Percentiles rank a stretch among this genome's conserved stretches.
phyloP scores from a whole-genome alignment of 1,284 basidiomycete species.

The Jaminaea rosea region DNA sequence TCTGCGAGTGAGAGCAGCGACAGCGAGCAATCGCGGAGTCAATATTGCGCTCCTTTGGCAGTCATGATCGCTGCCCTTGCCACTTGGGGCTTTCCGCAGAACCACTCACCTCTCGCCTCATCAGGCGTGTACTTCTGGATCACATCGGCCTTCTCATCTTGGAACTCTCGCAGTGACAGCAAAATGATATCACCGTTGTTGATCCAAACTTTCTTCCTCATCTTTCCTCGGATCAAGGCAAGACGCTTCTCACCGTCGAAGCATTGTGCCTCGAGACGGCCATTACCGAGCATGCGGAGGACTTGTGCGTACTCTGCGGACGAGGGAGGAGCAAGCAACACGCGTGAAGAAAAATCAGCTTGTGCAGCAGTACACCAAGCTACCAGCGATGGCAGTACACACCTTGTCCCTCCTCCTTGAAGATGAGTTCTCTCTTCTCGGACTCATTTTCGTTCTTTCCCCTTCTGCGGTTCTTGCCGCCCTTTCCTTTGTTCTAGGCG shows the following conservation, averaged over 20 bases:
- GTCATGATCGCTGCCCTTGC: too few species aligned
- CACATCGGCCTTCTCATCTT: constrained; percentile 98
- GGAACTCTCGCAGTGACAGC: constrained; percentile 93
- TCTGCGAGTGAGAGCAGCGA: neutral
- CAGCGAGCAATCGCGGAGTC: neutral
- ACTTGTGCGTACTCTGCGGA: constrained; percentile 87
- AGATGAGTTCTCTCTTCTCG: constrained; percentile 96
- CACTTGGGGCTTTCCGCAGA: neutral
- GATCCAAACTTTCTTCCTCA: constrained; percentile 99
- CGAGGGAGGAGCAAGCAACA: neutral
- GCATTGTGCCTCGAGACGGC: constrained; percentile 89
- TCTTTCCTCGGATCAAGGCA: constrained; percentile 96
- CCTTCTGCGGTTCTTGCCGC: constrained; percentile 97
- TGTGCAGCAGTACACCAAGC: too few species aligned
- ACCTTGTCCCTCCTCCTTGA: constrained; percentile 95
- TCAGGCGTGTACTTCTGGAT: constrained; percentile 98
- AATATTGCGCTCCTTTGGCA: too few species aligned
- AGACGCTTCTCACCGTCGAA: constrained; percentile 97
- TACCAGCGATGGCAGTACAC: constrained; percentile 20
- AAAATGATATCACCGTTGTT: constrained; percentile 97
- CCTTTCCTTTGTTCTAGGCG: constrained; percentile 58
- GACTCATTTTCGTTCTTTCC: constrained; percentile 99
- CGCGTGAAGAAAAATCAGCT: neutral
- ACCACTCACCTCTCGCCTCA: constrained; percentile 55
- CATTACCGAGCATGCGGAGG: constrained; percentile 97